Percentiles rank a stretch among this genome's conserved stretches.
Evolutionary conservation across 495 filamentous ascomycete species (phyloP).

Genomic region (Aspergillus avenaceus): DNA sequence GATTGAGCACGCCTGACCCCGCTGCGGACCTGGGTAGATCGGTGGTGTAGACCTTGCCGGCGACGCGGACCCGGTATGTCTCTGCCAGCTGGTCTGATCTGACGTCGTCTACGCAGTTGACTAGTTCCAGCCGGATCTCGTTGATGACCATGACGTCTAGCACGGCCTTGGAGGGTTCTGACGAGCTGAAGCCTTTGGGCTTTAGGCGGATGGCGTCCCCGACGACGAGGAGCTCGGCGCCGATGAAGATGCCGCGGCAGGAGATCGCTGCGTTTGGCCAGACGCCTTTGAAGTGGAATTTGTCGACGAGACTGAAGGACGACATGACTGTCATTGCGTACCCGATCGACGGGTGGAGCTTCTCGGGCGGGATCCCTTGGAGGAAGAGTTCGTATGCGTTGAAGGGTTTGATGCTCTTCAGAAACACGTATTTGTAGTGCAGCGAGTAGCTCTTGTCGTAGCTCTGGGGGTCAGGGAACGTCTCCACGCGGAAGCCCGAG

Average conservation of each 20-base stretch:
- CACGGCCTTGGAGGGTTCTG: slow-evolving; percentile 10
- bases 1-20: background rate
- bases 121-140: slow-evolving; percentile 43
- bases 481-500: slow-evolving; percentile 57
- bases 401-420: slow-evolving; percentile 54
- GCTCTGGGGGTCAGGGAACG: slow-evolving; percentile 45
- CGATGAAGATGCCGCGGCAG: slow-evolving; percentile 53
- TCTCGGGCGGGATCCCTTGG: slow-evolving; percentile 25
- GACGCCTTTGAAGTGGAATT: slow-evolving; percentile 44
- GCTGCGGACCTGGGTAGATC: background rate
- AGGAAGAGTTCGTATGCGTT: slow-evolving; percentile 46
- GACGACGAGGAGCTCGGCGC: slow-evolving; percentile 48
- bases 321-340: slow-evolving; percentile 51
- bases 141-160: slow-evolving; percentile 52
- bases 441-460: slow-evolving; percentile 47
- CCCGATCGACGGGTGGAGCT: slow-evolving; percentile 51
- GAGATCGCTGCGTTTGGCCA: slow-evolving; percentile 52
- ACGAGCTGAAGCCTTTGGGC: slow-evolving; percentile 15
- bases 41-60: slow-evolving; percentile 48
- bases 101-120: slow-evolving; percentile 41
- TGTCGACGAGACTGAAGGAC: slow-evolving; percentile 48
- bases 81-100: slow-evolving; percentile 38
- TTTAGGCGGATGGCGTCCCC: slow-evolving; percentile 52
- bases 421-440: slow-evolving; percentile 50
- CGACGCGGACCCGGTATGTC: slow-evolving; percentile 34